Base-by-base conservation (phyloP, 1,284 basidiomycete species). In the Gomphus sp. region DNA sequence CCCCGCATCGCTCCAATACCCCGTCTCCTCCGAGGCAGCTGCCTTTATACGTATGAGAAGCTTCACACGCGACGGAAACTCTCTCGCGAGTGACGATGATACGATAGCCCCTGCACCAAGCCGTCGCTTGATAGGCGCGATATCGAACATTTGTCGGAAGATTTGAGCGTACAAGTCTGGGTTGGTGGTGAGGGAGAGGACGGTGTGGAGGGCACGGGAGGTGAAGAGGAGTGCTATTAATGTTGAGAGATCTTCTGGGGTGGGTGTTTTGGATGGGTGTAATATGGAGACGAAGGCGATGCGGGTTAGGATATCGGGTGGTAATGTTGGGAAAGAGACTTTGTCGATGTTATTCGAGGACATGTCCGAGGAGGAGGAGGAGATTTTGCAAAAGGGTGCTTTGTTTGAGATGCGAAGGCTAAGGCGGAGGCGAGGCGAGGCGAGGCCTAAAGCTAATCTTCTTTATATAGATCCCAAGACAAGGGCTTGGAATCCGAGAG, bases 71-170 rank as follows among this genome's bases (percentile, higher is more conserved):
- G 14, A 0, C 2, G 25, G 9, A 28, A 55, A 43, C 28, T 55
- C 54, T 34, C 12, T 25, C 5, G 54, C 54, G 3, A 55, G 44
- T 9, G 43, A 9, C 10, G 54, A 55, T 18, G 54, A 47, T 14
- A 47, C 43, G 31, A 47, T 31, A 16, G 54, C 54, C 10, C 3
- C 25, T 2, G 41, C 7, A 7, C 72, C 68, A 59, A 85, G 75
- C 33, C 90, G 76, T 16, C 90, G 76, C 58, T 73, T 67, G 1
- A 77, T 74, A 1, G 87, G 79, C 4, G 72, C 72, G 11, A 66
- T 62, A 68, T 91, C 89, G 71, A 91, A 91, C 64, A 76, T 78
- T 62, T 70, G 62, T 25, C 74, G 73, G 68, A 84, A 91, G 36
- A 91, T 75, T 45, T 72, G 67, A 0, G 82, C 77, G 65, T 83